A percentile compares a stretch with the other conserved stretches of the same genome.
Evolutionary conservation across 345 rosid genomes (phyloP).

Genomic region (Ailanthus altissimus): DNA sequence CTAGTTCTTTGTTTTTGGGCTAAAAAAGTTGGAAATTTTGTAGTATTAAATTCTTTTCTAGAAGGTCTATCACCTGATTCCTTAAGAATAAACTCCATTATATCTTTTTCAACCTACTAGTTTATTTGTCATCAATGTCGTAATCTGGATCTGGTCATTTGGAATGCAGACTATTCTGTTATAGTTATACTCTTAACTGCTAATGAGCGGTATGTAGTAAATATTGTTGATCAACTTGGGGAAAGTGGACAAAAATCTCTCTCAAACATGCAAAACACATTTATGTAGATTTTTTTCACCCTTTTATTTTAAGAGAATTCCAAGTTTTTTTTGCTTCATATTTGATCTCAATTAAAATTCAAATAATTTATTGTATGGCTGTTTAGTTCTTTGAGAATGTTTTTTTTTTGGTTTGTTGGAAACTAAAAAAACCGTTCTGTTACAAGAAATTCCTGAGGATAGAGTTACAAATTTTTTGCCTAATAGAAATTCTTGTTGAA

Average conservation of each 20-base stretch:
- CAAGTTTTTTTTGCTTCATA: not conserved
- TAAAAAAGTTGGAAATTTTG: slow-evolving; percentile 69
- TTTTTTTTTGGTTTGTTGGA: slow-evolving; percentile 46
- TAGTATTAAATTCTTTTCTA: slow-evolving; percentile 66
- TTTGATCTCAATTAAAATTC: not conserved
- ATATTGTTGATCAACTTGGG: slow-evolving; percentile 71
- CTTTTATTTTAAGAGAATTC: not conserved
- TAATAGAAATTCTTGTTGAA: slow-evolving; percentile 66
- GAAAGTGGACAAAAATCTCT: slow-evolving; percentile 40
- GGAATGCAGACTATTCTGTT: slow-evolving; percentile 59
- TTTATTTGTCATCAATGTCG: not conserved
- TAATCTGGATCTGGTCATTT: not conserved
- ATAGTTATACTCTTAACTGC: slow-evolving; percentile 40
- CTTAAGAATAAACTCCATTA: not conserved
- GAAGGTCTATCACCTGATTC: slow-evolving; percentile 51
- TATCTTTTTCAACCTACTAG: not conserved
- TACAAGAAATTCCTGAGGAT: slow-evolving; percentile 87
- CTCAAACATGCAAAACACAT: not conserved
- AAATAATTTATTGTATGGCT: not conserved
- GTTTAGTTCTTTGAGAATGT: slow-evolving; percentile 6
- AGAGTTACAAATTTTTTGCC: slow-evolving; percentile 60
- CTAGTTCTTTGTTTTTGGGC: slow-evolving; percentile 87
- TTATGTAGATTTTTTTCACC: not conserved
- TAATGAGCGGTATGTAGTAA: slow-evolving; percentile 63
- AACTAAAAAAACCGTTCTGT: slow-evolving; percentile 72